These are phyloP conservation scores for Curvularia verruculosa DNA, from an alignment of 2,329 filamentous ascomycete species.

Conservation along the genomic window DNA sequence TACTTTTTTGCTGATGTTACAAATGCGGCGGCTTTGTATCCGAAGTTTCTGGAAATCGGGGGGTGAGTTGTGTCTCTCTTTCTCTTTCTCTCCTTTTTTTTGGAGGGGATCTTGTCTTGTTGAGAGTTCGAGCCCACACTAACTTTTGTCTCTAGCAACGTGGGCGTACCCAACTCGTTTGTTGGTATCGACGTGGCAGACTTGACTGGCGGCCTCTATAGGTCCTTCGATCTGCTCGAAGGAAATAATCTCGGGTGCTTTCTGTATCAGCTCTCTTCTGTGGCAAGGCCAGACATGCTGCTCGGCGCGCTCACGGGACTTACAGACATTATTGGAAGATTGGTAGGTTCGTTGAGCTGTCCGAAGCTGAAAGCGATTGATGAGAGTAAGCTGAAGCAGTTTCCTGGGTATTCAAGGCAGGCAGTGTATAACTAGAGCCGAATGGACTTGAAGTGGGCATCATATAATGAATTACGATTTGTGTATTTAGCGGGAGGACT, in stretches of 20 bases:
- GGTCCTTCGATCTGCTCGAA: slow-evolving; percentile 16
- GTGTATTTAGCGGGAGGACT: neutral
- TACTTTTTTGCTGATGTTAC: slow-evolving; percentile 30
- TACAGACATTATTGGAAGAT: slow-evolving; percentile 19
- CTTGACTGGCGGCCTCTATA: slow-evolving; percentile 28
- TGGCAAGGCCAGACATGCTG: slow-evolving; percentile 31
- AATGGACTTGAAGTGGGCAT: neutral
- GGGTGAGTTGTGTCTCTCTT: slow-evolving; percentile 24
- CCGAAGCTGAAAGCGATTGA: slow-evolving; percentile 26
- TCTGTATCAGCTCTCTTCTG: slow-evolving; percentile 25
- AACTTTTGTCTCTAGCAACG: slow-evolving; percentile 18
- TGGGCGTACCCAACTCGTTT: slow-evolving; percentile 32
- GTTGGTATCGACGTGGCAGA: slow-evolving; percentile 24
- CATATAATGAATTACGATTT: neutral
- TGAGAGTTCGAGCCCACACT: neutral
- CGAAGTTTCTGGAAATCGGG: slow-evolving; percentile 31
- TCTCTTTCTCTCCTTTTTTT: too few species aligned
- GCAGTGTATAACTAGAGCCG: slow-evolving; percentile 22
- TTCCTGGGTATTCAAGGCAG: slow-evolving; percentile 28
- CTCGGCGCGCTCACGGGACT: slow-evolving; percentile 22
- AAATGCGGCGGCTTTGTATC: slow-evolving; percentile 27
- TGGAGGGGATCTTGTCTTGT: too few species aligned
- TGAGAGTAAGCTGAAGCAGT: slow-evolving; percentile 20
- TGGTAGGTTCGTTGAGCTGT: slow-evolving; percentile 25
- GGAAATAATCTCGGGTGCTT: slow-evolving; percentile 31